phyloP scores from a whole-genome alignment of 176 grass and related monocot species.

The Phyllostachys edulis region DNA sequence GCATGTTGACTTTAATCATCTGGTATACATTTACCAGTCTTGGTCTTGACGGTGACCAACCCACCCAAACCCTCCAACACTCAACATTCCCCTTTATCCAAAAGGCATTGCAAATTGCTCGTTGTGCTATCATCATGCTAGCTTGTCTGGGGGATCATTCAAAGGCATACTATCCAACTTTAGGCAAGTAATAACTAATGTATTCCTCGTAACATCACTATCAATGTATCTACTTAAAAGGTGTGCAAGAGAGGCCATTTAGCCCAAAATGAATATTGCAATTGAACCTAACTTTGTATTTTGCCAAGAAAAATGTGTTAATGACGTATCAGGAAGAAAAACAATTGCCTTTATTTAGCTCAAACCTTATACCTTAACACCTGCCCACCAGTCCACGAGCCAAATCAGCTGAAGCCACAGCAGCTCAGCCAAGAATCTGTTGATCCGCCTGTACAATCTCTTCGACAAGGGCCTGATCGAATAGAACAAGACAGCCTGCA shows the following conservation, averaged over 20 bases:
- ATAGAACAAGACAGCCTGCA: conserved; percentile 59
- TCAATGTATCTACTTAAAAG: not conserved
- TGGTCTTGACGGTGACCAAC: conserved; percentile 17
- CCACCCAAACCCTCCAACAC: not conserved
- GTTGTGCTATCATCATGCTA: not conserved
- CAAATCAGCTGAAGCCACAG: conserved; percentile 92
- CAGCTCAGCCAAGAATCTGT: conserved; percentile 64
- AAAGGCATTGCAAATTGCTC: not conserved
- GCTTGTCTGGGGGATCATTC: not conserved
- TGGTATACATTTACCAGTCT: not conserved
- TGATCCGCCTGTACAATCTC: conserved; percentile 64
- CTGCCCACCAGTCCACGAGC: conserved; percentile 97
- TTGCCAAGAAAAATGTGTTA: not conserved
- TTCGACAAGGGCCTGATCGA: conserved; percentile 77
- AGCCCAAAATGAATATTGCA: not conserved
- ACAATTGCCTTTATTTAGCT: not conserved
- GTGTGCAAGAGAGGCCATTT: not conserved
- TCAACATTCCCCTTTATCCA: not conserved
- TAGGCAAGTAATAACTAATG: not conserved
- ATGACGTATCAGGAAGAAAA: not conserved
- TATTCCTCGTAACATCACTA: not conserved
- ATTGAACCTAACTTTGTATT: not conserved
- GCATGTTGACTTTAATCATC: conserved; percentile 30
- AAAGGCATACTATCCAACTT: not conserved
- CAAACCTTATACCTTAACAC: conserved; percentile 60